Conservation (phyloP, 345 rosid species). For the Hibiscus syriacus region DNA sequence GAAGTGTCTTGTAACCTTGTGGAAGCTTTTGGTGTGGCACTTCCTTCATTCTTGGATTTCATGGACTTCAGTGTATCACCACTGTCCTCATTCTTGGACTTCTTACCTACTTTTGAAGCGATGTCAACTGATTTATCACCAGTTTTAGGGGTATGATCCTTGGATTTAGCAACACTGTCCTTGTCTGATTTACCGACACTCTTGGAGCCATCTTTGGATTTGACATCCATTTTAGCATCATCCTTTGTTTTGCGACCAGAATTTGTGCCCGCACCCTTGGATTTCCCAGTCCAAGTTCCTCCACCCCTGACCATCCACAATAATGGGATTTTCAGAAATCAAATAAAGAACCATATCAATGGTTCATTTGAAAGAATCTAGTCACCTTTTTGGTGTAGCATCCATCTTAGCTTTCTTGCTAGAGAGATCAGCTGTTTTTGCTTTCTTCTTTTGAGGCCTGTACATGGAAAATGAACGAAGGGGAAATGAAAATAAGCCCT, state of each 20-base stretch:
- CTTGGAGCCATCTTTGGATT: slow-evolving; percentile 34
- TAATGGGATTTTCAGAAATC: slow-evolving; percentile 9
- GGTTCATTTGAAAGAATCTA: background rate
- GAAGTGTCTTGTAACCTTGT: slow-evolving; percentile 18
- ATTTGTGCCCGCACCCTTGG: slow-evolving; percentile 25
- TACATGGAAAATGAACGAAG: background rate
- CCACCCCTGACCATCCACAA: slow-evolving; percentile 36
- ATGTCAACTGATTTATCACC: slow-evolving; percentile 32
- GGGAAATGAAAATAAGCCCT: too few species aligned
- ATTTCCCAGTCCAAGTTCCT: slow-evolving; percentile 59
- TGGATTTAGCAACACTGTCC: slow-evolving; percentile 29
- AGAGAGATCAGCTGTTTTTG: slow-evolving; percentile 36
- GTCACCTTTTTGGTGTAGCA: slow-evolving; percentile 46
- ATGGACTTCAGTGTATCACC: slow-evolving; percentile 22
- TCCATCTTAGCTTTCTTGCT: slow-evolving; percentile 42
- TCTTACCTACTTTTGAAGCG: slow-evolving; percentile 21
- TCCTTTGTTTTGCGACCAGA: slow-evolving; percentile 17
- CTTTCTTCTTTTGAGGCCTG: slow-evolving; percentile 73
- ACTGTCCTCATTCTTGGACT: slow-evolving; percentile 37
- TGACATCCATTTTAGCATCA: slow-evolving; percentile 31
- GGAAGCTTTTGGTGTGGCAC: slow-evolving; percentile 10
- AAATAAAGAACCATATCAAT: background rate
- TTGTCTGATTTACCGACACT: slow-evolving; percentile 27
- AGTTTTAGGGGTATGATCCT: slow-evolving; percentile 34
- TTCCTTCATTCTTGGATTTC: slow-evolving; percentile 28